Base-by-base conservation (phyloP, 2,329 filamentous ascomycete species). In the Sphaerulina musiva region DNA sequence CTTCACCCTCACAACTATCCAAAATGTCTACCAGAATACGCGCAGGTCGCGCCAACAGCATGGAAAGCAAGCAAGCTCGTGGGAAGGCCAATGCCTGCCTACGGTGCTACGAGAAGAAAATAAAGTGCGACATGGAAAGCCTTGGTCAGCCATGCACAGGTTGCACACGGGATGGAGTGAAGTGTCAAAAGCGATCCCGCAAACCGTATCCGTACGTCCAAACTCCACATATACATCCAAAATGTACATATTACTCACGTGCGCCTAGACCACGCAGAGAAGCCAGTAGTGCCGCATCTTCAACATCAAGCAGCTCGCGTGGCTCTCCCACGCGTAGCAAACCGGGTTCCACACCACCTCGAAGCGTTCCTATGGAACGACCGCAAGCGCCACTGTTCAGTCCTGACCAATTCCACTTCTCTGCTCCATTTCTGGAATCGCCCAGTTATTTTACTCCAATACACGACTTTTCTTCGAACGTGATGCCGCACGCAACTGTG, bases 71-170 rank as follows among this genome's bases (percentile, higher is more conserved):
- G 46, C 29, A 45, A 34, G 39, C 51, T 17, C 51, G 51, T 34
- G 31, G 51, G n/a, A 46, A 54, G 40, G 51, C 51, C 31, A 54
- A 49, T 32, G 51, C 51, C 17, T 54, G 51, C 40, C 40, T 54
- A 11, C 46, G 51, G 11, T 54, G 51, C 51, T 54, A 54, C 34
- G 51, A 54, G 41, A 54, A 54, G 46, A 54, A 54, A 34, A 46
- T 54, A 39, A 54, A 54, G 39, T 54, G 51, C 23, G 51, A 54
- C 31, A 54, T 54, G 51, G 51, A 54, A 31, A 45, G 46, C 32
- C 46, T 49, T 31, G 46, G 51, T 12, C 46, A 49, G 46, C 51
- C 51, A 38, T 54, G 51, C 29, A 54, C 51, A n/a, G 51, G 51
- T 23, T 54, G 51, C 38, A 32, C 39, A 20, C 40, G 46, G 12